Evolutionary conservation across 2,329 filamentous ascomycete species (phyloP).

Genomic region (Clarireedia paspali): DNA sequence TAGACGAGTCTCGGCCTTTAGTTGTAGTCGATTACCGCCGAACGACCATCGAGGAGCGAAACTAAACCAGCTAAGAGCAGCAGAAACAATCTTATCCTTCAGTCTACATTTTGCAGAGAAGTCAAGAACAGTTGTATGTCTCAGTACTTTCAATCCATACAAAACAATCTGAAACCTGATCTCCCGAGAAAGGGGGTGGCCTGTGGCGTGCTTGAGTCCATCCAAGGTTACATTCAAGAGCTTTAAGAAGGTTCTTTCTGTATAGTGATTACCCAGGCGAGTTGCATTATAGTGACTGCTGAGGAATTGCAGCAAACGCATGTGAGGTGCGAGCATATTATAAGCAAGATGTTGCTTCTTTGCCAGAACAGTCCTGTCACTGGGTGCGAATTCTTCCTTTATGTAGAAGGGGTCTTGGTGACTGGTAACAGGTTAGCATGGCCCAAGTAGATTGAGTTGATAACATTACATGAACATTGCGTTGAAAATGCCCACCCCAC

Average conservation of each 20-base stretch:
- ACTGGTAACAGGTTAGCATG: conserved; percentile 33
- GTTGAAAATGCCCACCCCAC: conserved; percentile 75
- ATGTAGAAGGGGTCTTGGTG: conserved; percentile 84
- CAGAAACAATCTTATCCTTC: conserved; percentile 83
- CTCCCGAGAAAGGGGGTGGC: conserved; percentile 84
- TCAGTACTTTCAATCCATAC: conserved; percentile 72
- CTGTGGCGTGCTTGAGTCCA: conserved; percentile 60
- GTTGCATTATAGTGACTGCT: conserved; percentile 92
- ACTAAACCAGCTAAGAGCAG: conserved; percentile 82
- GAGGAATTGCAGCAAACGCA: conserved; percentile 79
- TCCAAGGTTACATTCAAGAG: conserved; percentile 73
- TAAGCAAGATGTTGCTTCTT: conserved; percentile 74
- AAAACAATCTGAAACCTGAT: conserved; percentile 84
- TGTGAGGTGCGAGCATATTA: conserved; percentile 78
- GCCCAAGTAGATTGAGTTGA: neutral
- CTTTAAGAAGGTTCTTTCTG: conserved; percentile 73
- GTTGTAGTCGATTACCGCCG: conserved; percentile 84
- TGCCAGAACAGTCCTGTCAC: conserved; percentile 66
- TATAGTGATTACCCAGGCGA: conserved; percentile 74
- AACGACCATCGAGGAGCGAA: conserved; percentile 85
- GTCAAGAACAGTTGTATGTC: conserved; percentile 60
- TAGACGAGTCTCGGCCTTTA: conserved; percentile 85
- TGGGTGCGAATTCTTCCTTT: conserved; percentile 88
- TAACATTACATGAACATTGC: conserved; percentile 50
- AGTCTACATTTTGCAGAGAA: conserved; percentile 65